Evolutionary conservation across 139 green algal species (phyloP), one percentile per base, ranked within the genome.

Genomic region (Picochlorum sp.): DNA sequence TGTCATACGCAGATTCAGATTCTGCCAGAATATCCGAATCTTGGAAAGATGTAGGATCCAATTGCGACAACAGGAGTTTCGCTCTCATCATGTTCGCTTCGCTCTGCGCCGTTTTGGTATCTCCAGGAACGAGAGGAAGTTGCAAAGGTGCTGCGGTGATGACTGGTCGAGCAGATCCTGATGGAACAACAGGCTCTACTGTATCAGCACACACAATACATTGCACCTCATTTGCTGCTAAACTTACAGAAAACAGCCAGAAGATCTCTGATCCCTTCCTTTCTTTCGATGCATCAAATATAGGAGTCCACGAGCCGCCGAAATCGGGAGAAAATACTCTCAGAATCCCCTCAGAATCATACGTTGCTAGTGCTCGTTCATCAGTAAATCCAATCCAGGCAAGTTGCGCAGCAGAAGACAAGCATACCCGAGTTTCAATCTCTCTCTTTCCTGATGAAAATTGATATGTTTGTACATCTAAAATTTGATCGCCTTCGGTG

Each of bases 371-470:
- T 34, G 79, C 50, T 1, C 81, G 80, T 45, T 85, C 80, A 45
- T 90, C 81, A 47, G 62, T 84, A 77, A 90, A 92, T 24, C 77
- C 87, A 45, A 96, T 67, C 89, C 89, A 96, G 18, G 76, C 62
- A 26, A 96, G 71, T 4, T 58, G 69, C 4, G 77, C 57, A 6
- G 66, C 68, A 0, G 71, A 72, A 18, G 59, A 79, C 13, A 95
- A 61, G n/a, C 77, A 69, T 49, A 96, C 68, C 38, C 34, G 21
- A 0, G 75, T 75, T 4, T 21, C 16, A 37, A 34, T 50, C 21
- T 77, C n/a, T 65, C 79, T 45, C 28, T 49, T 49, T 34, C 66
- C 41, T 24, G 63, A 60, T 9, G 30, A 28, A 28, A 87, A 57
- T 51, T 80, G 68, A 61, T 78, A 83, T 47, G 76, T 20, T 8